Base-by-base conservation (phyloP, 129 eudicot species). In the Oenanthe sinensis region DNA sequence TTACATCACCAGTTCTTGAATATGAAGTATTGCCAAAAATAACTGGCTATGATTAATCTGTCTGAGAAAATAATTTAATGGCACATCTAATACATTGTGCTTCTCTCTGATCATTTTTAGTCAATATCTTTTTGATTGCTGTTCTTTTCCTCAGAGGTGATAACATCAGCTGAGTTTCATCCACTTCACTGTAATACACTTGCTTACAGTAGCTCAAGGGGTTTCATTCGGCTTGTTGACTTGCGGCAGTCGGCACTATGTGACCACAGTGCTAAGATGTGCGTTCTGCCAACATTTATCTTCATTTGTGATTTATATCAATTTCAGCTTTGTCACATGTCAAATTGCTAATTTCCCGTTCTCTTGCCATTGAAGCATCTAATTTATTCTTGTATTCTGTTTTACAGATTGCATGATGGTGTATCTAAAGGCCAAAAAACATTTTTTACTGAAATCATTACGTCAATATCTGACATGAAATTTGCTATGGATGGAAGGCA, bases 181-280 rank as follows among this genome's bases (percentile, higher is more conserved):
- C 97, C 87, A 68, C 71, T 65, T 71, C 97, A 93, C 77, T 93
- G 98, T 80, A 89, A 93, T 84, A 78, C 83, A 48, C 90, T 93
- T 68, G 96, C 97, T 46, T 91, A 91, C 90, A 87, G 98, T 82
- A 91, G 93, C 82, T 89, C 96, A 81, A 93, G 92, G 81, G 98
- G 98, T 33, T 93, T 84, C 79, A 85, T 91, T 77, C 93, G 96
- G 48, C 86, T 93, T 28, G 91, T 86, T 74, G 98, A 93, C 87
- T 85, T 93, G 94, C 86, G 98, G 36, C 93, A 91, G 76, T 93
- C 98, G 44, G 98, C 98, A 74, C 84, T 93, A 50, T 93, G 98
- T 79, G 98, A 93, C 83, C 84, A 73, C 40, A 83, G 73, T 89
- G 87, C 91, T 80, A 85, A 73, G 73, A 74, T 91, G 98, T 93